Conservation (phyloP, 2,329 filamentous ascomycete genomes). For the Apiospora koreana region DNA sequence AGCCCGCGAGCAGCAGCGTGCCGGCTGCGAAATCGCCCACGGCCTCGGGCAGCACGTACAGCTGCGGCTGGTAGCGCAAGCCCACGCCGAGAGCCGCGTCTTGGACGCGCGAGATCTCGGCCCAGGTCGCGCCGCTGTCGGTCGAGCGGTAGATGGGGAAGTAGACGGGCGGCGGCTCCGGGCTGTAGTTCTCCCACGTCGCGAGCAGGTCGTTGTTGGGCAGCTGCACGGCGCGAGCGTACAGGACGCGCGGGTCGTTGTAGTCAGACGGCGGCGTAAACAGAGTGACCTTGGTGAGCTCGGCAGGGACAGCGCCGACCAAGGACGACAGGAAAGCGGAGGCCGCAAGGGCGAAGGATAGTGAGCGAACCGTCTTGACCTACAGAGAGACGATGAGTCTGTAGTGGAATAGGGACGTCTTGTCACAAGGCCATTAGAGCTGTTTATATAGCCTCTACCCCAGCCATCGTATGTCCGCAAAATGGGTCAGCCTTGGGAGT, state of each 20-base stretch:
- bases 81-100: slow-evolving; percentile 67
- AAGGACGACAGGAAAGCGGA: background rate
- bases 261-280: slow-evolving; percentile 45
- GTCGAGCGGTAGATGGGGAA: slow-evolving; percentile 56
- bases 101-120: slow-evolving; percentile 60
- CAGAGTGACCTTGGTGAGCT: slow-evolving; percentile 21
- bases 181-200: slow-evolving; percentile 59
- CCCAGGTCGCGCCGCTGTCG: slow-evolving; percentile 63
- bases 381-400: background rate
- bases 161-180: slow-evolving; percentile 54
- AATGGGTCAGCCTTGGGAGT: background rate
- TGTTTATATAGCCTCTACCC: background rate
- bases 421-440: background rate
- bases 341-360: background rate
- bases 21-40: slow-evolving; percentile 62
- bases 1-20: slow-evolving; percentile 64
- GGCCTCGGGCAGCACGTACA: slow-evolving; percentile 61
- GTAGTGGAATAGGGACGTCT: background rate
- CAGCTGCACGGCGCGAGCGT: slow-evolving; percentile 46
- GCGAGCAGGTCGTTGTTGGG: slow-evolving; percentile 48
- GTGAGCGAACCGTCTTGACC: background rate
- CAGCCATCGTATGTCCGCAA: background rate
- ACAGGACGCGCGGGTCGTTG: slow-evolving; percentile 45
- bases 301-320: background rate
- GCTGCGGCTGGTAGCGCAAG: slow-evolving; percentile 67